Evolutionary conservation across 139 green algal genomes (phyloP).

Genomic region (Klebsormidium nitens): DNA sequence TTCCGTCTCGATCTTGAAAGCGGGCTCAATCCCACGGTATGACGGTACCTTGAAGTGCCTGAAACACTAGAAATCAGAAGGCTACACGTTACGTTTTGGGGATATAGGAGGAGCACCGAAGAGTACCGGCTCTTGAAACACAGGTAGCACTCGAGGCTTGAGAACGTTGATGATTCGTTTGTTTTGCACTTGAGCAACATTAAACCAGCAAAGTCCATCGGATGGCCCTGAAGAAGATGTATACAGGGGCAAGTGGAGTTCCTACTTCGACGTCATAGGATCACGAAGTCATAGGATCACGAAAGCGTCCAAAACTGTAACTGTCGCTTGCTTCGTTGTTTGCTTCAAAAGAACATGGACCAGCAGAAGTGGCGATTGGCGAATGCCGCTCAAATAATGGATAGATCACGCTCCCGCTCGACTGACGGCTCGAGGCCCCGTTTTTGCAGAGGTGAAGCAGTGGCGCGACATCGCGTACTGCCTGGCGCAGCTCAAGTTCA

Average conservation of each 20-base stretch:
- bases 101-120: not conserved
- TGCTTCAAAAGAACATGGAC: too few relatives aligned
- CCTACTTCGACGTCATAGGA: too few relatives aligned
- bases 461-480: slow-evolving; percentile 83
- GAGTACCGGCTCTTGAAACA: not conserved
- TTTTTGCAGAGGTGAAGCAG: slow-evolving; percentile 41
- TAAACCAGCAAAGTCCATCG: too few relatives aligned
- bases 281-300: too few relatives aligned
- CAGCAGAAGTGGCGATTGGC: not conserved
- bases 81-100: not conserved
- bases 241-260: too few relatives aligned
- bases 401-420: not conserved
- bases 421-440: not conserved
- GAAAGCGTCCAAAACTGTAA: too few relatives aligned
- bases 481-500: slow-evolving; percentile 66
- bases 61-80: not conserved
- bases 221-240: too few relatives aligned
- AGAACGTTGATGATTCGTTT: too few relatives aligned
- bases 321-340: too few relatives aligned
- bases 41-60: not conserved
- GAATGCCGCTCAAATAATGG: not conserved
- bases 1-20: not conserved
- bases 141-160: not conserved
- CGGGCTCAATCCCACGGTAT: not conserved
- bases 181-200: too few relatives aligned